phyloP scores from a whole-genome alignment of 208 protist species.

The Porcisia hertigi region DNA sequence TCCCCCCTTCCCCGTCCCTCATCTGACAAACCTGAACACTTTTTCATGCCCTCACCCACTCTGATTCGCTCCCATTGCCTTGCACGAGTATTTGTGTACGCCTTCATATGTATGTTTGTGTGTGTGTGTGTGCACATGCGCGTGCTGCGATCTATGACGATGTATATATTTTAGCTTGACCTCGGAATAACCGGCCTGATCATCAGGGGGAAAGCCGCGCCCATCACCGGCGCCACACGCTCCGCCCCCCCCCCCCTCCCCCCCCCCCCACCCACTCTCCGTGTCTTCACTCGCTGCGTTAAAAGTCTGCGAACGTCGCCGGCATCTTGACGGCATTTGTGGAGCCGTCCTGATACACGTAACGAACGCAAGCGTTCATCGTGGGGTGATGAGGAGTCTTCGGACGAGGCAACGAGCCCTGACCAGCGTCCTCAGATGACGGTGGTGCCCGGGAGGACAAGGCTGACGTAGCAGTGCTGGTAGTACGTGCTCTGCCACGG shows the following conservation, averaged over 20 bases:
- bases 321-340: slow-evolving; percentile 87
- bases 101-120: background rate
- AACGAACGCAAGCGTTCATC: slow-evolving; percentile 25
- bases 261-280: background rate
- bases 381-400: slow-evolving; percentile 6
- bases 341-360: slow-evolving; percentile 79
- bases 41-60: background rate
- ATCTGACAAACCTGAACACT: background rate
- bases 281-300: background rate
- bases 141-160: background rate
- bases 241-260: background rate
- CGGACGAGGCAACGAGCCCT: slow-evolving; percentile 5
- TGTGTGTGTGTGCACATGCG: no score
- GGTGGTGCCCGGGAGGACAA: slow-evolving; percentile 4
- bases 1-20: background rate
- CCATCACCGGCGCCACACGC: no score
- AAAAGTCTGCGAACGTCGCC: slow-evolving; percentile 70
- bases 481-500: background rate
- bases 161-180: background rate
- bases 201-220: background rate
- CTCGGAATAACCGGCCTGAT: background rate
- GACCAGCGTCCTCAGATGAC: background rate
- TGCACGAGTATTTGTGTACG: background rate
- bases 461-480: background rate
- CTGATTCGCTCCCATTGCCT: background rate